Base-by-base conservation (phyloP, 345 rosid genomes). In the Cardamine occulta region DNA sequence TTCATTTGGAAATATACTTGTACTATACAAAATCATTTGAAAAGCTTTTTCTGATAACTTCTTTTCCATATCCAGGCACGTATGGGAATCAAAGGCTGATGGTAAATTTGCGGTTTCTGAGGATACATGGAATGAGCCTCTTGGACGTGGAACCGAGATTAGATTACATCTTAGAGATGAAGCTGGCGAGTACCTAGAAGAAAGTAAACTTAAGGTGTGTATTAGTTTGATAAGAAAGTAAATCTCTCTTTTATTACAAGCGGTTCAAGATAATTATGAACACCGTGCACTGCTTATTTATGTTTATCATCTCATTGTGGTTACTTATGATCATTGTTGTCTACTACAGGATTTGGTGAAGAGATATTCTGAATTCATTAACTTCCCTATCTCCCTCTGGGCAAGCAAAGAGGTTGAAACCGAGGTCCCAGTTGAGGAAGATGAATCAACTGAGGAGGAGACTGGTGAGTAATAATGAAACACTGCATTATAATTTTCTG, bases 31-130 rank as follows among this genome's bases (percentile, higher is more conserved):
- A 39, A 18, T 15, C 28, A 64, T 45, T 56, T 47, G 64, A 51
- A 63, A 57, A 64, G 28, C 34, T 48, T 61, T 61, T 53, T 54
- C 70, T 79, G 72, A 63, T 75, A 12, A 40, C 45, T 69, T 64
- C 35, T 32, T 23, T 40, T 66, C 58, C 70, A 13, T 17, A 47
- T 63, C 75, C 74, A 95, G 99, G 86, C 80, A 92, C 71, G 93
- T 95, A 3, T 95, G 99, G 99, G 99, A 95, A 80, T 95, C 99
- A 37, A 95, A 89, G 83, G 98, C 99, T 73, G 98, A 95, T 55
- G 99, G 99, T 52, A 97, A 97, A 71, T 95, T 95, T 76, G 96
- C 99, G 51, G 88, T 95, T 65, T 92, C 99, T 0, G 98, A 95
- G 86, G 99, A 95, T 65, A 88, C 94, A 12, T 95, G 99, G 99